Evolutionary conservation across 306 rosid species (phyloP).

Genomic region (Acacia acuminata): DNA sequence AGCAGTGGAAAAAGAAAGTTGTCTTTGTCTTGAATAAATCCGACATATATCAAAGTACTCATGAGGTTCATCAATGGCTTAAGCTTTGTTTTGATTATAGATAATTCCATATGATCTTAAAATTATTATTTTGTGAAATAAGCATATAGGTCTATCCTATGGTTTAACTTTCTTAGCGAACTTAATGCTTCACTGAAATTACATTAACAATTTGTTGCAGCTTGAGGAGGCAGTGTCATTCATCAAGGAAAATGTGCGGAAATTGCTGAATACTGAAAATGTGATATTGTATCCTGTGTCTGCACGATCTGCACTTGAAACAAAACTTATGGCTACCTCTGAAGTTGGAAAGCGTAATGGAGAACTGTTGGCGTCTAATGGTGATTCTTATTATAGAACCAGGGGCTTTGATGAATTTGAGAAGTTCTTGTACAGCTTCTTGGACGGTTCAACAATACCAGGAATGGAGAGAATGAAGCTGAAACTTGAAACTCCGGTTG

Average conservation of each 20-base stretch:
- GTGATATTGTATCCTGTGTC: slow-evolving; percentile 86
- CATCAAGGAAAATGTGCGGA: slow-evolving; percentile 73
- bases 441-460: slow-evolving; percentile 82
- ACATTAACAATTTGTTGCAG: slow-evolving; percentile 53
- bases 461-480: slow-evolving; percentile 97
- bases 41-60: slow-evolving; percentile 75
- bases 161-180: neutral
- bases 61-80: slow-evolving; percentile 59
- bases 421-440: slow-evolving; percentile 72
- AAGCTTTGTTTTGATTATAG: slow-evolving; percentile 17
- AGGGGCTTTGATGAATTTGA: slow-evolving; percentile 71
- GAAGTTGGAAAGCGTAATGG: slow-evolving; percentile 42
- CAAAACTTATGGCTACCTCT: slow-evolving; percentile 60
- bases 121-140: slow-evolving; percentile 24
- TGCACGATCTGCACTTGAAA: slow-evolving; percentile 90
- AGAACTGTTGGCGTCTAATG: slow-evolving; percentile 40
- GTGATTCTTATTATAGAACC: slow-evolving; percentile 51
- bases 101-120: slow-evolving; percentile 22
- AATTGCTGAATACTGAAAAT: slow-evolving; percentile 69
- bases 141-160: neutral
- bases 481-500: slow-evolving; percentile 88
- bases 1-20: slow-evolving; percentile 98
- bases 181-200: slow-evolving; percentile 8
- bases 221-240: slow-evolving; percentile 88
- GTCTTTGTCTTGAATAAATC: slow-evolving; percentile 92